Evolutionary conservation across 805 yeast genomes (phyloP).

Genomic region (Starmerella bombicola): DNA sequence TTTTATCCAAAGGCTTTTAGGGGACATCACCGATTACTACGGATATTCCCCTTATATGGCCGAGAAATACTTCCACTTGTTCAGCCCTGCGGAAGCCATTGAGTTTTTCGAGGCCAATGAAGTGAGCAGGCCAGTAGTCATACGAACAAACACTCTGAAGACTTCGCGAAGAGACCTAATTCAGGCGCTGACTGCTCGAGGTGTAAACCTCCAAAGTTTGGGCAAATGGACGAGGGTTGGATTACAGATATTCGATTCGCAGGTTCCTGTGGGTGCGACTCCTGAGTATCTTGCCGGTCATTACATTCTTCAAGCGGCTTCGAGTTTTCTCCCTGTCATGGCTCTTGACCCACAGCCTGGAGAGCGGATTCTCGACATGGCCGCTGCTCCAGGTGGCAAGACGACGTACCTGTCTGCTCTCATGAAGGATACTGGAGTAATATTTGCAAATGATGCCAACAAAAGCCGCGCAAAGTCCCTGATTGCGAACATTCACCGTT

Average conservation of each 20-base stretch:
- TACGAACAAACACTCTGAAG: slow-evolving; percentile 91
- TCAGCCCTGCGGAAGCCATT: slow-evolving; percentile 91
- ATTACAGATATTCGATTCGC: slow-evolving; percentile 90
- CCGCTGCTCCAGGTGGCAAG: slow-evolving; percentile 99
- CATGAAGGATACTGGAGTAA: slow-evolving; percentile 96
- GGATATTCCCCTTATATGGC: slow-evolving; percentile 89
- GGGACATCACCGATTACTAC: slow-evolving; percentile 83
- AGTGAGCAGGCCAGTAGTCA: slow-evolving; percentile 89
- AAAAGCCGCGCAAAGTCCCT: slow-evolving; percentile 92
- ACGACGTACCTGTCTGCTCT: slow-evolving; percentile 88
- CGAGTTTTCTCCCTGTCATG: slow-evolving; percentile 94
- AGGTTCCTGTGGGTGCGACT: slow-evolving; percentile 99
- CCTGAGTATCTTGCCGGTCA: slow-evolving; percentile 98
- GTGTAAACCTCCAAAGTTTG: slow-evolving; percentile 93
- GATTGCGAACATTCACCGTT: slow-evolving; percentile 92
- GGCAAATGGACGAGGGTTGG: slow-evolving; percentile 99
- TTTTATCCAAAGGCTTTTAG: slow-evolving; percentile 61
- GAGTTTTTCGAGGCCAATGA: slow-evolving; percentile 98
- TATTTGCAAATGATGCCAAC: slow-evolving; percentile 94
- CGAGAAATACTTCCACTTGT: slow-evolving; percentile 80
- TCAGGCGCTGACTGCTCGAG: slow-evolving; percentile 86
- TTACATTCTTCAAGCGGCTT: slow-evolving; percentile 95
- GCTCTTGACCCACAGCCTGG: slow-evolving; percentile 95
- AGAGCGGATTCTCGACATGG: slow-evolving; percentile 95
- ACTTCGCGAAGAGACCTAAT: slow-evolving; percentile 94